These are phyloP conservation scores for Leishmania lainsoni DNA, from an alignment of 208 protist species.

Conservation along the genomic window DNA sequence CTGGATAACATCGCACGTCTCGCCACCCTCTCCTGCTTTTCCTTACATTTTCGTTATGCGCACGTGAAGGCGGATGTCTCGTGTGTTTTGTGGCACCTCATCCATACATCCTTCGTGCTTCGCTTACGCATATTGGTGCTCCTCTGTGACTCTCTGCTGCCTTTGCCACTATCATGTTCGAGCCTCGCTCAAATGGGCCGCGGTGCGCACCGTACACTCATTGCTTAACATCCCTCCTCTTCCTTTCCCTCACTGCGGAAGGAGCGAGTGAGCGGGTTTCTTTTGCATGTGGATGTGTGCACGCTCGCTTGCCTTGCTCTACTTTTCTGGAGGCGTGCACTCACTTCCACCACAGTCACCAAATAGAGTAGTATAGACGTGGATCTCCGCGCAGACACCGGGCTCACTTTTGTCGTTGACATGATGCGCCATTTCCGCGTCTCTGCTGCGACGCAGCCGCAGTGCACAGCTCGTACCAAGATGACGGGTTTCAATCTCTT, in stretches of 20 bases:
- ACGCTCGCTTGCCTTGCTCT: background rate
- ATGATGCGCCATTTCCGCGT: constrained; percentile 31
- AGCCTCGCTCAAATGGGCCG: background rate
- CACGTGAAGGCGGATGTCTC: background rate
- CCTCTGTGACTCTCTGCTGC: background rate
- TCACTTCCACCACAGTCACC: background rate
- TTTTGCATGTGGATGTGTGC: constrained; percentile 1
- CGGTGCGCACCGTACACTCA: background rate
- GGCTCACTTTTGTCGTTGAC: background rate
- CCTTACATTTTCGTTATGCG: background rate
- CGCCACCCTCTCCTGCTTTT: background rate
- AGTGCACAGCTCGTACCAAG: constrained; percentile 24
- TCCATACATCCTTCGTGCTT: background rate
- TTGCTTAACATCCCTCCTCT: background rate
- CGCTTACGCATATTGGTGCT: background rate
- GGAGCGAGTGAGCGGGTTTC: background rate
- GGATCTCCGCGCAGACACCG: background rate
- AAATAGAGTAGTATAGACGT: background rate
- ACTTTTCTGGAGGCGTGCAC: background rate
- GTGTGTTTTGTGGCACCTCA: background rate
- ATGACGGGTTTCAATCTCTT: constrained; percentile 78
- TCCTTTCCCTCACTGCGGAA: background rate
- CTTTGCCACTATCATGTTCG: background rate
- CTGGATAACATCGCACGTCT: background rate
- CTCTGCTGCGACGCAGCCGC: constrained; percentile 2